Base-by-base conservation (phyloP, 495 filamentous ascomycete genomes). In the Xylaria nigripes region DNA sequence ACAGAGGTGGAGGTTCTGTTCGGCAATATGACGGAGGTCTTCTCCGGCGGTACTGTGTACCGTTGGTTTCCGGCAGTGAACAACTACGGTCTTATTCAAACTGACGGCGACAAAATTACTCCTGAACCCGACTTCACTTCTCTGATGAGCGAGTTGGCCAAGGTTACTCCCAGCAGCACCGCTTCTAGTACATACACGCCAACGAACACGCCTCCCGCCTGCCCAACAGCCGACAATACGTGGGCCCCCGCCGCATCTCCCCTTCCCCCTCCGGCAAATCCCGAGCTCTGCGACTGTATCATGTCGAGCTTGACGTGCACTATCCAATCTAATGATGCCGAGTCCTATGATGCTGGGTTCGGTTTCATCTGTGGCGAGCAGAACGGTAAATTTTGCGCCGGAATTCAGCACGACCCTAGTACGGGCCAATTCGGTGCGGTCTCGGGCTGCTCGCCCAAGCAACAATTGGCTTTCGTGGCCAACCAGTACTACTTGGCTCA, bases 41-140 rank as follows among this genome's bases (percentile, higher is more conserved):
- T 96, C 50, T 91, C 87, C 76, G 92, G 92, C 52, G 92, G 92
- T 65, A 94, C 96, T 60, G 88, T 96, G 34, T 97, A 97, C 76
- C 92, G 93, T 86, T 97, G 92, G 72, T 94, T 92, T 76, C 76
- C 94, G 69, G 88, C 94, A 61, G 75, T 72, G 2, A 97, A 97
- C 73, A 70, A 95, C 61, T 98, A 86, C 65, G 93, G 91, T 73
- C 81, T 97, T 29, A 88, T 94, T 48, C 74, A 74, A 19, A 68
- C 90, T 36, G 65, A 69, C 30, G 80, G 78, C 59, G 71, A 71
- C 58, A 72, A 62, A 7, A 84, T 83, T 52, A 80, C 69, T 54
- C 85, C 77, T 52, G 72, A 86, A 57, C 67, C 76, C 41, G 87
- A 96, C 70, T 96, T 86, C 73, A 80, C 75, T 41, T 81, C 82